Conservation (phyloP, 371 early-diverging fungal genomes). For the Rhizopus delemar region DNA sequence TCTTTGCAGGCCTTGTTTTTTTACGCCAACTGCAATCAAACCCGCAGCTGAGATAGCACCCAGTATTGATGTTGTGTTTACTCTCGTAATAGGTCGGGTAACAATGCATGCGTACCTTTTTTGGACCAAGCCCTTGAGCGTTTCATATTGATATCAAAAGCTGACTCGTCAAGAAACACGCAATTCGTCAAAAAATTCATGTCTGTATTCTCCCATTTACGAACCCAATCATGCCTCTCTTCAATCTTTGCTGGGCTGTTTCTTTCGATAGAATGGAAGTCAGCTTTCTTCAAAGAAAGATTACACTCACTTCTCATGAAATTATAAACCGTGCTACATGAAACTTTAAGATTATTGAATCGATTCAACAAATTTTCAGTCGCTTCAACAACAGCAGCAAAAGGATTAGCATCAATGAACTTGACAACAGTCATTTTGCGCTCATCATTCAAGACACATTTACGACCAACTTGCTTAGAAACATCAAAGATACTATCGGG, state of each 20-base stretch:
- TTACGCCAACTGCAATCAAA: constrained; percentile 15
- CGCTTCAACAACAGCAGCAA: constrained; percentile 12
- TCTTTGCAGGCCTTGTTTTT: constrained; percentile 21
- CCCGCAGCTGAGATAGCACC: constrained; percentile 17
- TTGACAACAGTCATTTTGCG: constrained; percentile 14
- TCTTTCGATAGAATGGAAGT: constrained; percentile 18
- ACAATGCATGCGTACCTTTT: constrained; percentile 14
- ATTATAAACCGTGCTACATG: constrained; percentile 13
- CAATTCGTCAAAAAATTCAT: constrained; percentile 17
- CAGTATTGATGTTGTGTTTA: constrained; percentile 20
- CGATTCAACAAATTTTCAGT: constrained; percentile 17
- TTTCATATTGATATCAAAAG: constrained; percentile 21
- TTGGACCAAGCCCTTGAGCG: constrained; percentile 15
- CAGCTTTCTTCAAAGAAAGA: constrained; percentile 23
- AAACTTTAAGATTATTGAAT: constrained; percentile 15
- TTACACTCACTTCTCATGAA: constrained; percentile 18
- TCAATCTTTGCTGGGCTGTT: constrained; percentile 15
- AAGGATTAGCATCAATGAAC: constrained; percentile 16
- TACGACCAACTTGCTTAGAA: constrained; percentile 17
- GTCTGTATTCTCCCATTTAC: constrained; percentile 16
- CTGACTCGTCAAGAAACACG: constrained; percentile 21
- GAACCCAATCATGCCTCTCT: constrained; percentile 12
- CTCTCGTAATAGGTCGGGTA: constrained; percentile 20
- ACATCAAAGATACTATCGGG: neutral
- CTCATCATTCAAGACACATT: constrained; percentile 15